Percentiles rank a stretch among this genome's conserved stretches.
Conservation (phyloP, 495 filamentous ascomycete genomes). For the Penicillium egyptiacum region DNA sequence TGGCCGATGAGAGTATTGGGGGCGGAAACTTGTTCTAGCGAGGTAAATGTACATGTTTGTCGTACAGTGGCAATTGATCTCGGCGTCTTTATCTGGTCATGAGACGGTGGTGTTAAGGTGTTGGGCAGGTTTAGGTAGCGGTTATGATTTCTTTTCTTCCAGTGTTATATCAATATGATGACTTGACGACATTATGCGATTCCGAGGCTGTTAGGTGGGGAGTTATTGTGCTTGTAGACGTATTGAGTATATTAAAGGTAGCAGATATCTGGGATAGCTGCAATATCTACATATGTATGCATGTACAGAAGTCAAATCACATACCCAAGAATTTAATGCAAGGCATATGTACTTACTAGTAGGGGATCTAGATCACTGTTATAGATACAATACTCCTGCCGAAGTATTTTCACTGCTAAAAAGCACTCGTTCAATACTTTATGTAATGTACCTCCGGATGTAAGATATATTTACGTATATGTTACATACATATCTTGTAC, state of each 20-base stretch:
- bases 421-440: background rate
- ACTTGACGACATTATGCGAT: background rate
- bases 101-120: background rate
- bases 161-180: slow-evolving; percentile 2
- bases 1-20: slow-evolving; percentile 53
- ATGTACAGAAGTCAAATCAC: no score
- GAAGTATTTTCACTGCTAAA: no score
- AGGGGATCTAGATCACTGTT: no score
- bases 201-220: background rate
- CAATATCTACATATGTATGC: no score
- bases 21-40: slow-evolving; percentile 45
- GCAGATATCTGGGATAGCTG: no score
- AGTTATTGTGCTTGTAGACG: background rate
- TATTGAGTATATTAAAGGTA: no score
- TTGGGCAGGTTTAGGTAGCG: background rate
- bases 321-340: no score
- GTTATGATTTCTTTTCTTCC: background rate
- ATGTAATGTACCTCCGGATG: no score
- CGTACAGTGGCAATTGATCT: background rate
- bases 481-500: slow-evolving; percentile 18
- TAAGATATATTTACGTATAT: background rate
- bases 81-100: background rate
- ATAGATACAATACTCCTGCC: no score
- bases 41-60: background rate
- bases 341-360: no score